Percentiles rank a stretch among this genome's conserved stretches.
phyloP scores from a whole-genome alignment of 768 basidiomycete genomes.

The Trametes punicea region DNA sequence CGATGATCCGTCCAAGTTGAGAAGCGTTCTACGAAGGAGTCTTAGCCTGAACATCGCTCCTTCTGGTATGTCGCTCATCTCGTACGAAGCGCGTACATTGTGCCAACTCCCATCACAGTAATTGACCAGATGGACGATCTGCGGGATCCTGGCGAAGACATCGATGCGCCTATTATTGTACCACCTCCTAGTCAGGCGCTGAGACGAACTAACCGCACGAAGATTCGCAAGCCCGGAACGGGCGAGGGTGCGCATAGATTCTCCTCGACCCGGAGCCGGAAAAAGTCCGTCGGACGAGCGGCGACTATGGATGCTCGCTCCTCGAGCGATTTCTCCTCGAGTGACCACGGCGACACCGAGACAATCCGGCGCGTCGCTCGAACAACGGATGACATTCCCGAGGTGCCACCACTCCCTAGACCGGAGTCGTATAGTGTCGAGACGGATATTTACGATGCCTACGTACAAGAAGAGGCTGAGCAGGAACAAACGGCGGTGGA shows the following conservation, averaged over 20 bases:
- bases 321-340: constrained; percentile 70
- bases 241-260: constrained; percentile 88
- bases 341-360: constrained; percentile 52
- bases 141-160: constrained; percentile 69
- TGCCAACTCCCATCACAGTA: constrained; percentile 37
- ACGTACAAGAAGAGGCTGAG: constrained; percentile 53
- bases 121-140: constrained; percentile 68
- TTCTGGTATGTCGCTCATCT: constrained; percentile 58
- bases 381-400: constrained; percentile 41
- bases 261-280: constrained; percentile 42
- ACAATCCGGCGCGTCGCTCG: constrained; percentile 24
- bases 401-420: constrained; percentile 42
- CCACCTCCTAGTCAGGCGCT: constrained; percentile 87
- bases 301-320: constrained; percentile 46
- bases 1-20: constrained; percentile 77
- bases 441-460: constrained; percentile 79
- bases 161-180: constrained; percentile 87
- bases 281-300: constrained; percentile 32
- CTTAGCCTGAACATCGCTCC: constrained; percentile 84
- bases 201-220: constrained; percentile 88
- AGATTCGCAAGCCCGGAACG: constrained; percentile 83
- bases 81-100: background rate
- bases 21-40: constrained; percentile 78
- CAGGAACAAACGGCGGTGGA: constrained; percentile 12
- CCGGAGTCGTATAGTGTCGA: constrained; percentile 84